Evolutionary conservation across 495 filamentous ascomycete species (phyloP), one percentile per base, ranked within the genome.

Genomic region (Tuber calosporum): DNA sequence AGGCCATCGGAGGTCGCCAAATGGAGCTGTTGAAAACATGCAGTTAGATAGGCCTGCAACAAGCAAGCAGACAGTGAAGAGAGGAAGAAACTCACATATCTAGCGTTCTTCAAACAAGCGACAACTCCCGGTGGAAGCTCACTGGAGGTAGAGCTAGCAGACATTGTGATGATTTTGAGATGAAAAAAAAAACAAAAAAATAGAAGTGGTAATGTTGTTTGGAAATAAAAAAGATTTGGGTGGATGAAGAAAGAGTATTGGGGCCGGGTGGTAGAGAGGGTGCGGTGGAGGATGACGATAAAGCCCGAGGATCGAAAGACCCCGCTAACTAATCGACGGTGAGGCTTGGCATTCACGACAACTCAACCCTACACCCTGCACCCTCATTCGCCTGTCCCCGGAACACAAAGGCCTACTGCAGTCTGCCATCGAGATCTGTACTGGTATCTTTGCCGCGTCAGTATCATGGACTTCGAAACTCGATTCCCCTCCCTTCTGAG

Each of bases 41-140:
- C 37, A 69, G 74, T 66, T 67, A 69, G 39, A 70, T 15, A 20
- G 26, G 41, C 53, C 34, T 26, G 38, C 26, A 67, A 19, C 34
- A 34, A 58, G 40, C 67, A 68, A 69, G 72, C n/a, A 38, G 71
- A 45, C 53, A 38, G n/a, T n/a, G 66, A 17, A 39, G 48, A 20
- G 41, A n/a, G 41, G 53, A 69, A n/a, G 34, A 68, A 73, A 45
- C 70, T 40, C 87, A 97, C 93, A 84, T 97, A 99, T 81, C 95
- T 90, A 38, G 94, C 93, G 84, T 97, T 97, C 83, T 96, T 91
- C 69, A 98, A 87, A 81, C 93, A 96, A 76, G 92, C 87, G 20
- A 94, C 87, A 62, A 99, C 95, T 82, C 97, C 93, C 0, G 86
- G 82, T 4, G 94, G 95, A 17, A 97, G 87, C 11, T 87, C 85